Conservation (phyloP, 2,329 filamentous ascomycete species). For the Scortechinia acanthostroma region DNA sequence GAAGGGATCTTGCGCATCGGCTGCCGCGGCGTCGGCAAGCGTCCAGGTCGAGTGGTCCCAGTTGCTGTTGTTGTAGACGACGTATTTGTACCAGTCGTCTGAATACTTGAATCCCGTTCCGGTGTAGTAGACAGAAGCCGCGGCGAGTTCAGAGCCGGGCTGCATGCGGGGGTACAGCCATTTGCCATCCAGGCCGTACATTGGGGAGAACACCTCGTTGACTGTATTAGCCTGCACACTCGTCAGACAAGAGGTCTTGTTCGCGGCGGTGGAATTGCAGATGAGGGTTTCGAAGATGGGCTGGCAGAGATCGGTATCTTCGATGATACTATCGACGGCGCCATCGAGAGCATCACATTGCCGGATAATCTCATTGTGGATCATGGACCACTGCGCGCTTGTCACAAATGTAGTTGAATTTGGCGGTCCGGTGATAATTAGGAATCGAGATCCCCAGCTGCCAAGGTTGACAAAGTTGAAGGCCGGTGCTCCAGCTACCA, state of each 20-base stretch:
- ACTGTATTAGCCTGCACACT: slow-evolving; percentile 31
- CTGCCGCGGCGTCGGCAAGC: slow-evolving; percentile 19
- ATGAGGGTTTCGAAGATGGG: slow-evolving; percentile 24
- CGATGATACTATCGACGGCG: slow-evolving; percentile 31
- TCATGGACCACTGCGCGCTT: slow-evolving; percentile 24
- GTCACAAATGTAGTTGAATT: slow-evolving; percentile 29
- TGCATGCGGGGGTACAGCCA: slow-evolving; percentile 41
- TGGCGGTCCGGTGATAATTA: slow-evolving; percentile 26
- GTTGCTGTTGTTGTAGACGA: slow-evolving; percentile 30
- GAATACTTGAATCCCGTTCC: slow-evolving; percentile 31
- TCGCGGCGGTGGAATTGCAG: slow-evolving; percentile 17
- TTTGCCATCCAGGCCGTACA: slow-evolving; percentile 28
- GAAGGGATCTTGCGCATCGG: slow-evolving; percentile 9
- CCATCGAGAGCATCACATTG: slow-evolving; percentile 38
- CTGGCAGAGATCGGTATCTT: slow-evolving; percentile 24
- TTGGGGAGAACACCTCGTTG: slow-evolving; percentile 27
- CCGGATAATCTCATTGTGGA: slow-evolving; percentile 24
- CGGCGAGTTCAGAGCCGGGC: slow-evolving; percentile 32
- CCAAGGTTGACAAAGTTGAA: slow-evolving; percentile 14
- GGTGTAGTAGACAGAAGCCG: slow-evolving; percentile 22
- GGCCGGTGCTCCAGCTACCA: slow-evolving; percentile 39
- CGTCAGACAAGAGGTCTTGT: slow-evolving; percentile 30
- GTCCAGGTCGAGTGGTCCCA: slow-evolving; percentile 28
- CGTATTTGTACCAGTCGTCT: slow-evolving; percentile 37
- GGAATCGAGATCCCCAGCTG: slow-evolving; percentile 30